Evolutionary conservation across 2,329 filamentous ascomycete species (phyloP).

Genomic region (Clonostachys rosea): DNA sequence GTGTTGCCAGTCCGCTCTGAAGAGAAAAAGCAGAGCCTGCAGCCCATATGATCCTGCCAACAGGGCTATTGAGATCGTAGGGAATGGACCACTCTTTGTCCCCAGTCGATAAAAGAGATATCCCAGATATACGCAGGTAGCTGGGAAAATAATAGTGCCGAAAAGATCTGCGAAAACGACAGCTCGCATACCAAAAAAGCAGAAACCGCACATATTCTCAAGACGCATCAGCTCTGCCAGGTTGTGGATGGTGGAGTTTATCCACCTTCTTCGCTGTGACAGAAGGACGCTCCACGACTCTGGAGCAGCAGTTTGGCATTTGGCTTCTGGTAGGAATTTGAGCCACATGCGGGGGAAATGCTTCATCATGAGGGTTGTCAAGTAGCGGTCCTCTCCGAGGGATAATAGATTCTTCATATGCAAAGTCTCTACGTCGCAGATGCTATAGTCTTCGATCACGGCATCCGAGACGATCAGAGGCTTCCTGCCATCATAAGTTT

Average conservation of each 20-base stretch:
- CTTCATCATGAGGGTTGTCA: slow-evolving; percentile 97
- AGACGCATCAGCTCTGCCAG: slow-evolving; percentile 84
- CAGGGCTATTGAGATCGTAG: slow-evolving; percentile 83
- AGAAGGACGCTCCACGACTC: slow-evolving; percentile 91
- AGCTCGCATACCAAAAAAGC: slow-evolving; percentile 97
- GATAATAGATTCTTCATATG: slow-evolving; percentile 96
- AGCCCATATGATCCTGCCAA: slow-evolving; percentile 90
- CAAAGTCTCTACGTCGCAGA: slow-evolving; percentile 86
- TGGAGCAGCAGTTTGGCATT: slow-evolving; percentile 88
- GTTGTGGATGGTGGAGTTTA: slow-evolving; percentile 98
- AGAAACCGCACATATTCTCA: slow-evolving; percentile 96
- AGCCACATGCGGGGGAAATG: slow-evolving; percentile 93
- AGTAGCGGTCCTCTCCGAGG: slow-evolving; percentile 92
- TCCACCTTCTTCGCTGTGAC: slow-evolving; percentile 98
- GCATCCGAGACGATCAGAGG: slow-evolving; percentile 90
- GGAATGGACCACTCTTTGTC: slow-evolving; percentile 68
- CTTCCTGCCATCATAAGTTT: slow-evolving; percentile 89
- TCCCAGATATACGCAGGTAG: slow-evolving; percentile 79
- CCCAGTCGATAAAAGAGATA: slow-evolving; percentile 83
- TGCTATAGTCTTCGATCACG: slow-evolving; percentile 82
- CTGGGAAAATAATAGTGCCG: slow-evolving; percentile 87
- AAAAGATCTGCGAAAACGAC: slow-evolving; percentile 92
- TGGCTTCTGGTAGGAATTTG: slow-evolving; percentile 93
- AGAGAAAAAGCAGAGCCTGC: slow-evolving; percentile 91
- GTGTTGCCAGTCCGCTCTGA: slow-evolving; percentile 97